These are phyloP conservation scores for Vinca major DNA, from an alignment of 305 asterid species.

Conservation along the genomic window DNA sequence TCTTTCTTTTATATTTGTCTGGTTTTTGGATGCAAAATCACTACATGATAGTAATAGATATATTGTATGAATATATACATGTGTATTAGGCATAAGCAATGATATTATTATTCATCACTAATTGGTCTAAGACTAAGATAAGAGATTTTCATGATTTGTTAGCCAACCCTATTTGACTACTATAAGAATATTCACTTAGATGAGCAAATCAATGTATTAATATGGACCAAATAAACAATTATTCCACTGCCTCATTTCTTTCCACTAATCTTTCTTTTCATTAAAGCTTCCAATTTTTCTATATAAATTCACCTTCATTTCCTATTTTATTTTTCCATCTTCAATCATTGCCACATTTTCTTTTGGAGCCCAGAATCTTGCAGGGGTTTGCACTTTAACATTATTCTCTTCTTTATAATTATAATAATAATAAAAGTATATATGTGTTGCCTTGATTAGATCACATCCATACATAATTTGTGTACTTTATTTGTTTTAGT, in stretches of 20 bases:
- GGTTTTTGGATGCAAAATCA: slow-evolving; percentile 3
- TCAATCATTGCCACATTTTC: slow-evolving; percentile 51
- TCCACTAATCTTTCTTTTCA: slow-evolving; percentile 37
- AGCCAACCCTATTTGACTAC: slow-evolving; percentile 40
- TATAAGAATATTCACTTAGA: slow-evolving; percentile 4
- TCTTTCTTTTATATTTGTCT: slow-evolving; percentile 1
- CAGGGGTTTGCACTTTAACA: slow-evolving; percentile 34
- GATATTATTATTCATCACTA: not conserved
- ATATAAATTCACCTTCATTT: slow-evolving; percentile 11
- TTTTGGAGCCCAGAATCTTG: slow-evolving; percentile 39
- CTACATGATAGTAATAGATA: not conserved
- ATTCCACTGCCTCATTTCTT: slow-evolving; percentile 33
- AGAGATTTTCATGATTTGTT: slow-evolving; percentile 13
- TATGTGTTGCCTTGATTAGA: slow-evolving; percentile 23
- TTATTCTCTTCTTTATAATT: slow-evolving; percentile 2
- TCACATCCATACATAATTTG: slow-evolving; percentile 19
- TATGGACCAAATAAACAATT: slow-evolving; percentile 16
- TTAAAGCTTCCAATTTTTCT: slow-evolving; percentile 9
- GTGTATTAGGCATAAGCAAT: not conserved
- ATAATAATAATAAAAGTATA: not conserved
- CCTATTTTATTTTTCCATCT: slow-evolving; percentile 26
- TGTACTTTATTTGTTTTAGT: not conserved
- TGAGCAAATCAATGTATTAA: slow-evolving; percentile 6
- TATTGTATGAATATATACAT: too few relatives aligned
- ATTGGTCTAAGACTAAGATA: not conserved